These are phyloP conservation scores for Fusarium humuli DNA, from an alignment of 2,329 filamentous ascomycete genomes.

Conservation along the genomic window DNA sequence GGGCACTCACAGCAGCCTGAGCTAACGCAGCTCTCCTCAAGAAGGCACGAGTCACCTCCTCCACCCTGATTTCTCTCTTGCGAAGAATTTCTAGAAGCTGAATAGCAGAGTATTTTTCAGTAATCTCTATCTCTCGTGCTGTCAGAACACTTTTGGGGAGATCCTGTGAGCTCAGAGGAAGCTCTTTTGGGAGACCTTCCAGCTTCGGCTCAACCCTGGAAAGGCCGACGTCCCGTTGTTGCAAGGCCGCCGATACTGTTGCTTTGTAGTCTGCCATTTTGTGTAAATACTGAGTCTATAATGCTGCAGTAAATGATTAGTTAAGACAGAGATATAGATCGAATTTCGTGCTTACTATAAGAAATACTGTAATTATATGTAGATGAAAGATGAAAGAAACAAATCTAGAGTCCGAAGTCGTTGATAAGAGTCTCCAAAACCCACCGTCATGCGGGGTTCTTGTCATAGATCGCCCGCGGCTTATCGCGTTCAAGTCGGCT, in stretches of 20 bases:
- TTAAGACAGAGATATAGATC: rapidly evolving
- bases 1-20: conserved; percentile 40
- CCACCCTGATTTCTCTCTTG: conserved; percentile 40
- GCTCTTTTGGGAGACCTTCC: conserved; percentile 36
- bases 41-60: conserved; percentile 47
- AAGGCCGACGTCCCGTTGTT: conserved; percentile 40
- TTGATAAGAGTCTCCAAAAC: conserved; percentile 9
- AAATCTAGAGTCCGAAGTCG: background rate
- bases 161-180: conserved; percentile 41
- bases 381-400: background rate
- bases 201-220: conserved; percentile 46
- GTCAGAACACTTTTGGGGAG: conserved; percentile 43
- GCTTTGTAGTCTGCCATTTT: conserved; percentile 26
- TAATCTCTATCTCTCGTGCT: conserved; percentile 45
- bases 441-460: conserved; percentile 18
- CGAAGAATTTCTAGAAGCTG: conserved; percentile 39
- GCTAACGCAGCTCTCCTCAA: conserved; percentile 44
- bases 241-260: conserved; percentile 20
- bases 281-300: background rate
- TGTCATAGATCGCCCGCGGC: conserved; percentile 16
- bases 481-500: conserved; percentile 3
- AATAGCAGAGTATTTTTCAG: conserved; percentile 43
- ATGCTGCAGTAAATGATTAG: background rate
- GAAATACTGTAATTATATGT: background rate
- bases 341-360: background rate